Evolutionary conservation across 2,329 filamentous ascomycete species (phyloP).

Genomic region (Fusarium luffae): DNA sequence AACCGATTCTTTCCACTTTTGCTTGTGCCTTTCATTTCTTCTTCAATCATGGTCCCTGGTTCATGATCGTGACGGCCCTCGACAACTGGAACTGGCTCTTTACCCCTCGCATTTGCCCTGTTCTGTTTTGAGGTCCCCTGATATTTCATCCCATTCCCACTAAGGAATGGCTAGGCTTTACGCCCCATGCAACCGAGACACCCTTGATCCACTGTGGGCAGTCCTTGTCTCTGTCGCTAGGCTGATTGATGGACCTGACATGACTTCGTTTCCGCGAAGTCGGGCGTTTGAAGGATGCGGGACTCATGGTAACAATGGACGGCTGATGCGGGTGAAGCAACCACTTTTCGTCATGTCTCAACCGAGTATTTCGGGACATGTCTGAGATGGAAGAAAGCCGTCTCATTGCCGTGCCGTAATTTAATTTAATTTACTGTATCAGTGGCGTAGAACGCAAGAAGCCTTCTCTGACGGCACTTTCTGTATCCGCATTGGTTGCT

Average conservation of each 20-base stretch:
- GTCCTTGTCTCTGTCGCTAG: slow-evolving; percentile 22
- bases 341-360: slow-evolving; percentile 5
- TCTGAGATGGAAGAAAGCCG: not conserved
- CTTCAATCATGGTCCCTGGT: not conserved
- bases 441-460: not conserved
- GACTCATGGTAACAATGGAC: slow-evolving; percentile 6
- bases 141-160: not conserved
- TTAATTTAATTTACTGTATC: not conserved
- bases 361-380: not conserved
- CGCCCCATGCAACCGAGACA: slow-evolving; percentile 27
- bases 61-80: slow-evolving; percentile 2
- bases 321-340: slow-evolving; percentile 8
- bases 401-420: not conserved
- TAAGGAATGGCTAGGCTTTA: not conserved
- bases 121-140: slow-evolving; percentile 1
- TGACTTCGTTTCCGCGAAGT: slow-evolving; percentile 26
- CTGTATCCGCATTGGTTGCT: not conserved
- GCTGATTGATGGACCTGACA: slow-evolving; percentile 16
- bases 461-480: not conserved
- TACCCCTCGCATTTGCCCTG: slow-evolving; percentile 2
- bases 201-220: slow-evolving; percentile 8
- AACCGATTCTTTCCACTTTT: slow-evolving; percentile 4
- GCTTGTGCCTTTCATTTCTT: slow-evolving; percentile 12
- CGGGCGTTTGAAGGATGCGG: slow-evolving; percentile 28
- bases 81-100: slow-evolving; percentile 12